Percentiles rank a stretch among this genome's conserved stretches.
These are phyloP conservation scores for Phaeodactylum tricornutum DNA, from an alignment of 108 stramenopile species.

Conservation along the genomic window DNA sequence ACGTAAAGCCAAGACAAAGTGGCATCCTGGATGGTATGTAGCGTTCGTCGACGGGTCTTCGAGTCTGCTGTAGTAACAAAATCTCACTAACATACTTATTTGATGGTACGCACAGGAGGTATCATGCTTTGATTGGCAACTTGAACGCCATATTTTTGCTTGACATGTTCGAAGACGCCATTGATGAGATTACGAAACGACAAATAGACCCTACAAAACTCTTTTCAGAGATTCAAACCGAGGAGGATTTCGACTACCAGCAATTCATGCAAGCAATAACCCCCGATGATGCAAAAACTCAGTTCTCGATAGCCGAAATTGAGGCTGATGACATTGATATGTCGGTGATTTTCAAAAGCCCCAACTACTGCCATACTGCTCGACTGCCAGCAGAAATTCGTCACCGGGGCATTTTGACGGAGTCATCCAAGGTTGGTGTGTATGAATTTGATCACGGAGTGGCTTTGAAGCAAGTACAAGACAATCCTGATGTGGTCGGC, in stretches of 20 bases:
- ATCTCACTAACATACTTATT: no score
- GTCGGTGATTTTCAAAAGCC: slow-evolving; percentile 9
- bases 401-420: slow-evolving; percentile 24
- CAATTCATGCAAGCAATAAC: background rate
- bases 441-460: slow-evolving; percentile 5
- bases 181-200: background rate
- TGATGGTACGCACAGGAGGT: slow-evolving; percentile 2
- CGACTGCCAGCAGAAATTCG: slow-evolving; percentile 30
- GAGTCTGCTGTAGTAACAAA: no score
- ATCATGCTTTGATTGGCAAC: slow-evolving; percentile 31
- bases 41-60: background rate
- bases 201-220: background rate
- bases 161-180: slow-evolving; percentile 1
- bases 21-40: slow-evolving; percentile 46
- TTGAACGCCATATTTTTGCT: slow-evolving; percentile 25
- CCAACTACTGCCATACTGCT: slow-evolving; percentile 29
- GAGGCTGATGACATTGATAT: background rate
- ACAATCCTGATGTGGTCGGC: no score
- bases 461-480: background rate
- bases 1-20: slow-evolving; percentile 14
- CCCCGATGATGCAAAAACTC: background rate
- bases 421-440: background rate
- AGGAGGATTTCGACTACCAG: background rate
- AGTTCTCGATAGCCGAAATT: background rate
- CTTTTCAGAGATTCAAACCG: background rate